Conservation (phyloP, 768 basidiomycete species). For the Sarcomyxa edulis region DNA sequence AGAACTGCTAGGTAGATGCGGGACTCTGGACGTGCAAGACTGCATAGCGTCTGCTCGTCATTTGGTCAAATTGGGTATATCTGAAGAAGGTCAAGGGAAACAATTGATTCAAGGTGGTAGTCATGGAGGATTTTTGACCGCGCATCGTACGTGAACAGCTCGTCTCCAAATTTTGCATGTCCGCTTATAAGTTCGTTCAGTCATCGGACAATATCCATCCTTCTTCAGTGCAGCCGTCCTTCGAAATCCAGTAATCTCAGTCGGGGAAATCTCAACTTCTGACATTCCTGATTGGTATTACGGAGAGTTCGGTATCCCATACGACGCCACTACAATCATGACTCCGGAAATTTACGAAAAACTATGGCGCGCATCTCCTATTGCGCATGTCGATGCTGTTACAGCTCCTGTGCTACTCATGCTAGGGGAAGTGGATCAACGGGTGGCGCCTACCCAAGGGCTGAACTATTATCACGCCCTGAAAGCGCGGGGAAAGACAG, state of each 20-base stretch:
- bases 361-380: conserved; percentile 51
- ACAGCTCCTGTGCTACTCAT: conserved; percentile 49
- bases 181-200: conserved; percentile 22
- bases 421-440: conserved; percentile 54
- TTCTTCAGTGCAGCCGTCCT: conserved; percentile 58
- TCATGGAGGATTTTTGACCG: conserved; percentile 64
- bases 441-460: conserved; percentile 61
- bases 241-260: conserved; percentile 67
- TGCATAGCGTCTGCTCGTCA: conserved; percentile 50
- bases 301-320: conserved; percentile 36
- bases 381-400: conserved; percentile 46
- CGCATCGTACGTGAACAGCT: conserved; percentile 43
- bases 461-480: conserved; percentile 62
- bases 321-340: conserved; percentile 28
- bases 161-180: neutral
- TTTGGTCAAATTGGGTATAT: conserved; percentile 44
- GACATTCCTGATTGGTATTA: conserved; percentile 74
- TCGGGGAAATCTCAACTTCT: conserved; percentile 45
- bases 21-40: conserved; percentile 60
- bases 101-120: conserved; percentile 60
- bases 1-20: conserved; percentile 52
- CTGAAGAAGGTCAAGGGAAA: conserved; percentile 41
- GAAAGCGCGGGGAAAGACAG: conserved; percentile 36
- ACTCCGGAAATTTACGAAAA: conserved; percentile 36
- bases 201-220: conserved; percentile 58